A percentile compares a stretch with the other conserved stretches of the same genome.
Evolutionary conservation across 192 early-diverging fungal species (phyloP).

Genomic region (Irineochytrium annulatum): DNA sequence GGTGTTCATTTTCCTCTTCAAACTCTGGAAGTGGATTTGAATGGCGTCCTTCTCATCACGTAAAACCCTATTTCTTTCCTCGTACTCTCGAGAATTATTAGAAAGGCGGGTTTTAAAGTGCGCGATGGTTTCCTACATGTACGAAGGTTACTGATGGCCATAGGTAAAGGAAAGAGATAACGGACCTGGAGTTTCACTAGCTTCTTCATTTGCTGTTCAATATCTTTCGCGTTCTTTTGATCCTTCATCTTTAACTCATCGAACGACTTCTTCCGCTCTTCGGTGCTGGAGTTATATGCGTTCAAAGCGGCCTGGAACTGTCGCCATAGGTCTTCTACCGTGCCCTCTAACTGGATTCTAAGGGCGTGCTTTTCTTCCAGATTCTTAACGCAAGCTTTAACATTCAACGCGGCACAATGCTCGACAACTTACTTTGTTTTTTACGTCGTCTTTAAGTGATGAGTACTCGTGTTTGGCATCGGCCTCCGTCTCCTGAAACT

Average conservation of each 20-base stretch:
- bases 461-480: constrained; percentile 63
- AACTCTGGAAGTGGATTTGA: constrained; percentile 49
- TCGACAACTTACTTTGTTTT: constrained; percentile 51
- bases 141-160: background rate
- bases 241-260: constrained; percentile 62
- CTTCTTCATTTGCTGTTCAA: constrained; percentile 60
- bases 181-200: constrained; percentile 52
- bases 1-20: constrained; percentile 53
- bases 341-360: constrained; percentile 58
- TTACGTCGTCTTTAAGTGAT: constrained; percentile 54
- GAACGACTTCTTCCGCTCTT: constrained; percentile 56
- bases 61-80: constrained; percentile 43
- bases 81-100: constrained; percentile 46
- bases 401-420: background rate
- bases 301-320: constrained; percentile 56
- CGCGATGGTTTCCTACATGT: constrained; percentile 47
- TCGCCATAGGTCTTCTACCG: constrained; percentile 57
- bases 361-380: constrained; percentile 62
- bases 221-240: constrained; percentile 53
- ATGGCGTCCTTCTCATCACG: constrained; percentile 54
- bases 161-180: background rate
- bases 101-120: constrained; percentile 43
- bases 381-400: constrained; percentile 24
- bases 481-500: constrained; percentile 55
- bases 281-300: constrained; percentile 53